A percentile compares a stretch with the other conserved stretches of the same genome.
phyloP scores from a whole-genome alignment of 768 basidiomycete species.

The Calocybe cyanea region DNA sequence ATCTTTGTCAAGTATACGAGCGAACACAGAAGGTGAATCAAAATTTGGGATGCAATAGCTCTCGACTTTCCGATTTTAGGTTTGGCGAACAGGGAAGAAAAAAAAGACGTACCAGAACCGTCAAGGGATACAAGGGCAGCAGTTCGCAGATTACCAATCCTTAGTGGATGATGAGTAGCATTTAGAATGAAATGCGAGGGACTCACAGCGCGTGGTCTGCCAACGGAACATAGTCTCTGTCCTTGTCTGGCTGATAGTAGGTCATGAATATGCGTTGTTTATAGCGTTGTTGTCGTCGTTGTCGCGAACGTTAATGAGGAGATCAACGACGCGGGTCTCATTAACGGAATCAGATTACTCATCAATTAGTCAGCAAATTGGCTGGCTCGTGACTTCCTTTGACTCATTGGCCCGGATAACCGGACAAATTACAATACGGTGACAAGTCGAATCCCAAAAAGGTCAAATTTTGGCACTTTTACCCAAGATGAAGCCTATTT shows the following conservation, averaged over 20 bases:
- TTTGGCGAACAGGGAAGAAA: neutral
- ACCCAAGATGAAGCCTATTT: too few species aligned
- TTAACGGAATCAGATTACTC: too few species aligned
- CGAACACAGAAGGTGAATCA: constrained; percentile 91
- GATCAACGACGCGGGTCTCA: too few species aligned
- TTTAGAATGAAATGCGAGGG: neutral
- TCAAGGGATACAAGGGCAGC: constrained; percentile 82
- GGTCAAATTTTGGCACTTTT: too few species aligned
- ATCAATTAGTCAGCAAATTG: too few species aligned
- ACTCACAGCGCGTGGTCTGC: constrained; percentile 78
- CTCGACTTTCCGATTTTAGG: constrained; percentile 53
- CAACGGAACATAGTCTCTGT: constrained; percentile 70
- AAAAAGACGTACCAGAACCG: constrained; percentile 58
- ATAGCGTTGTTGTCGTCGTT: too few species aligned
- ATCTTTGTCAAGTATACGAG: constrained; percentile 83
- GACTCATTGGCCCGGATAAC: too few species aligned
- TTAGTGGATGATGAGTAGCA: too few species aligned
- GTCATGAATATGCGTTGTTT: constrained; percentile 40
- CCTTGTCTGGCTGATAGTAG: constrained; percentile 43
- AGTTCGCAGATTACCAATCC: constrained; percentile 81
- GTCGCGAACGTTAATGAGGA: too few species aligned
- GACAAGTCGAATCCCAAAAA: too few species aligned
- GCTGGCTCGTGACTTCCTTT: too few species aligned
- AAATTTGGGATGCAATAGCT: constrained; percentile 92
- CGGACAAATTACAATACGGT: too few species aligned